phyloP scores from a whole-genome alignment of 352 stramenopile genomes.

The Globisporangium canariense region DNA sequence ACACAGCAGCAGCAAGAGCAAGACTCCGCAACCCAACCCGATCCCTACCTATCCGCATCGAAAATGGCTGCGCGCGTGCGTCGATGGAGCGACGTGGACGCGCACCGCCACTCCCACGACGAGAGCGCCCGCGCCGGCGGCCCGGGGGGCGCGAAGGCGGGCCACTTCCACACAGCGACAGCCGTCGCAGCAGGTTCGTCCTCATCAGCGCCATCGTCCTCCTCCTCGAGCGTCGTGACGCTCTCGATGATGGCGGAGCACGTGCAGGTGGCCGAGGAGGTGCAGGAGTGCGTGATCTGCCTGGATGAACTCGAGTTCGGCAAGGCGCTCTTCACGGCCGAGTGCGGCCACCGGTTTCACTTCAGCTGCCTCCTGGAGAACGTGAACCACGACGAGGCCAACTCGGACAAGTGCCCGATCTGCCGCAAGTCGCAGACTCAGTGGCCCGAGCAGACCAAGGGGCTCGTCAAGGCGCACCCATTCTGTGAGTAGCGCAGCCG shows the following conservation, averaged over 20 bases:
- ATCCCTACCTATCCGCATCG: too few relatives aligned
- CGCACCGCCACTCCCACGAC: slow-evolving; percentile 22
- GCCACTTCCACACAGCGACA: slow-evolving; percentile 19
- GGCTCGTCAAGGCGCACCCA: slow-evolving; percentile 81
- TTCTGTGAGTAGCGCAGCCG: slow-evolving; percentile 45
- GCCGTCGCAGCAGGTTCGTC: slow-evolving; percentile 13
- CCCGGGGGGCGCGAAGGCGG: neutral
- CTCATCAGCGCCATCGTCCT: neutral
- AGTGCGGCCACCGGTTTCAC: slow-evolving; percentile 85
- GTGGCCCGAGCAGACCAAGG: slow-evolving; percentile 83
- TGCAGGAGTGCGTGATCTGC: slow-evolving; percentile 80
- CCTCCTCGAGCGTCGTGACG: slow-evolving; percentile 23
- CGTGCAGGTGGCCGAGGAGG: slow-evolving; percentile 28
- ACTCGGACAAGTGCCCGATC: slow-evolving; percentile 87
- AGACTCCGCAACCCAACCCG: too few relatives aligned
- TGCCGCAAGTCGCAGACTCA: slow-evolving; percentile 81
- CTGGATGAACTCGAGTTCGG: slow-evolving; percentile 70
- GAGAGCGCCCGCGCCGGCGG: neutral
- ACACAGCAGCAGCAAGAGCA: too few relatives aligned
- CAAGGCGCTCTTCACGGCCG: slow-evolving; percentile 74
- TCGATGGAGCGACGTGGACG: slow-evolving; percentile 70
- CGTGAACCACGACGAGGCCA: slow-evolving; percentile 87
- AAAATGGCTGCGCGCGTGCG: slow-evolving; percentile 42
- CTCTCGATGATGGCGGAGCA: slow-evolving; percentile 32
- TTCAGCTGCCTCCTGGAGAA: slow-evolving; percentile 87